Conservation (phyloP, 371 early-diverging fungal species). For the Lichtheimia corymbifera region DNA sequence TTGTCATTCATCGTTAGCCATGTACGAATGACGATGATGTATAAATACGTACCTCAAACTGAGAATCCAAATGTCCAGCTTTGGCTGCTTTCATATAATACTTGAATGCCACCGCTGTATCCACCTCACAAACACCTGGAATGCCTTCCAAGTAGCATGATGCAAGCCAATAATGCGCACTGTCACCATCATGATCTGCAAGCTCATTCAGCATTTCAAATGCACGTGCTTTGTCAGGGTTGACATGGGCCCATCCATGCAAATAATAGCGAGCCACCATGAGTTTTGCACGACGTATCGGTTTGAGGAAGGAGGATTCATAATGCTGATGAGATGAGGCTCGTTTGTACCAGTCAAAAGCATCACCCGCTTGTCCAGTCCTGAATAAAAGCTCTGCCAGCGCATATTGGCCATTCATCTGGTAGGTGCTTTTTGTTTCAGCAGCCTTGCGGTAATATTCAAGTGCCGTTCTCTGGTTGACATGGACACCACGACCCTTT, state of each 20-base stretch:
- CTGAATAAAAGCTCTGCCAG: slow-evolving; percentile 38
- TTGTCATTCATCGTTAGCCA: no score
- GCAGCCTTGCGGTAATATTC: slow-evolving; percentile 72
- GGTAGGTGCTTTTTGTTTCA: slow-evolving; percentile 37
- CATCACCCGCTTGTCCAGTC: slow-evolving; percentile 27
- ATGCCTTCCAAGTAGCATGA: slow-evolving; percentile 47
- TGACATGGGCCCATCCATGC: slow-evolving; percentile 33
- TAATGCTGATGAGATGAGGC: slow-evolving; percentile 26
- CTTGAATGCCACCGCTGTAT: slow-evolving; percentile 28
- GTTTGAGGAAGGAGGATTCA: no score
- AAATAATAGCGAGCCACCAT: slow-evolving; percentile 44
- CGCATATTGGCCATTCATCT: slow-evolving; percentile 45
- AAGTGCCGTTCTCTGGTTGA: slow-evolving; percentile 41
- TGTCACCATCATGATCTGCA: slow-evolving; percentile 12
- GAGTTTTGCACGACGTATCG: slow-evolving; percentile 20
- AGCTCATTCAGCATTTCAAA: slow-evolving; percentile 32
- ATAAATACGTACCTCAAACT: slow-evolving; percentile 36
- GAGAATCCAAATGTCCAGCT: slow-evolving; percentile 32
- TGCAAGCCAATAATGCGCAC: slow-evolving; percentile 45
- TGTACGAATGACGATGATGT: slow-evolving; percentile 1
- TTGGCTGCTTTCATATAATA: slow-evolving; percentile 37
- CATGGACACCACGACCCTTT: slow-evolving; percentile 65
- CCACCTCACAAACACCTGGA: slow-evolving; percentile 21
- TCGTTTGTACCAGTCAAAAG: slow-evolving; percentile 41
- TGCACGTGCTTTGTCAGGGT: slow-evolving; percentile 23